Conservation (phyloP, 148 eudicot genomes). For the Arctostaphylos glauca region DNA sequence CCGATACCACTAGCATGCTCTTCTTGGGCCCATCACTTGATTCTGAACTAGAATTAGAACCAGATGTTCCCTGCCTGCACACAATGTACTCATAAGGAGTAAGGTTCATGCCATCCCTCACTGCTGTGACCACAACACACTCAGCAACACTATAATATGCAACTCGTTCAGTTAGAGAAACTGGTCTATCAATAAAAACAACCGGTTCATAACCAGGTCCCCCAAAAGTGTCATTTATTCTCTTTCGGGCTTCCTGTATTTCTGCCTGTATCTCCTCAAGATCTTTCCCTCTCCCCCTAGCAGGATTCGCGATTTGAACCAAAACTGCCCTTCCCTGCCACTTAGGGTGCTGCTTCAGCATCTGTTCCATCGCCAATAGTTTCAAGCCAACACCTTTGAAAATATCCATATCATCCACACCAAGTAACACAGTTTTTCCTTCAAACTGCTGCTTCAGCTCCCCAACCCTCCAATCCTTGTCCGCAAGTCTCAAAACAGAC, state of each 20-base stretch:
- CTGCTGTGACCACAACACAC: constrained; percentile 57
- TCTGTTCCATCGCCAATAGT: constrained; percentile 47
- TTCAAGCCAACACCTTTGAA: constrained; percentile 62
- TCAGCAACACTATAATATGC: constrained; percentile 55
- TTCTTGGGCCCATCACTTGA: constrained; percentile 34
- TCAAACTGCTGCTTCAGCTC: constrained; percentile 41
- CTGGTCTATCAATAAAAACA: constrained; percentile 44
- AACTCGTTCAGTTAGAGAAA: constrained; percentile 42
- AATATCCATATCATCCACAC: constrained; percentile 65
- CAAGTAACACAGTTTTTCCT: constrained; percentile 52
- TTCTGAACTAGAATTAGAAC: constrained; percentile 23
- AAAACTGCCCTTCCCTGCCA: constrained; percentile 51
- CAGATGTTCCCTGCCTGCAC: constrained; percentile 40
- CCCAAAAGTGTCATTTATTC: constrained; percentile 42
- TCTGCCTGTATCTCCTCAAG: constrained; percentile 51
- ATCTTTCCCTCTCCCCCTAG: constrained; percentile 54
- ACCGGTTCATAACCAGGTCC: constrained; percentile 42
- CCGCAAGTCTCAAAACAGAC: constrained; percentile 39
- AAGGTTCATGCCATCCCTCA: constrained; percentile 68
- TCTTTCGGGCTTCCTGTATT: constrained; percentile 33
- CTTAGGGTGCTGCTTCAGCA: constrained; percentile 45
- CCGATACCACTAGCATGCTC: constrained; percentile 58
- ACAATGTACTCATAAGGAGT: constrained; percentile 63
- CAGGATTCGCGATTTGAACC: constrained; percentile 56
- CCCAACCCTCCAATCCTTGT: constrained; percentile 38